These are phyloP conservation scores for Verticillium nonalfalfae DNA, from an alignment of 2,329 filamentous ascomycete species.

Conservation along the genomic window DNA sequence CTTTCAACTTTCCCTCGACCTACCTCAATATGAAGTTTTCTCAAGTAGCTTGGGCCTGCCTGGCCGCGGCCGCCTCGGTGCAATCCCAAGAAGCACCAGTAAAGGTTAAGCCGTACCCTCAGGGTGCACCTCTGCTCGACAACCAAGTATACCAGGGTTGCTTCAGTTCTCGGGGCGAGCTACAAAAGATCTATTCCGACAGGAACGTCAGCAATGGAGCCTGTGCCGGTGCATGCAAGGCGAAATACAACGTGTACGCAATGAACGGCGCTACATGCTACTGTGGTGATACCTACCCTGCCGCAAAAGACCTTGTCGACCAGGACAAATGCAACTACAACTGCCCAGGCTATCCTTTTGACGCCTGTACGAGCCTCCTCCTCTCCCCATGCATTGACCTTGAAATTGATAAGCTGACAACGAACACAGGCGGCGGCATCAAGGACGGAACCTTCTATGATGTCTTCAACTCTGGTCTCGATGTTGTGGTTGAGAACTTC, in stretches of 20 bases:
- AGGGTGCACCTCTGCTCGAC: slow-evolving; percentile 23
- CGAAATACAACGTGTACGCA: slow-evolving; percentile 46
- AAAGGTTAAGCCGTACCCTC: too few species aligned
- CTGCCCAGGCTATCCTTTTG: slow-evolving; percentile 56
- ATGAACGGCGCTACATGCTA: slow-evolving; percentile 60
- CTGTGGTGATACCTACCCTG: slow-evolving; percentile 65
- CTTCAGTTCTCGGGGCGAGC: slow-evolving; percentile 35
- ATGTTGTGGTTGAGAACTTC: slow-evolving; percentile 29
- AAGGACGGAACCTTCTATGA: slow-evolving; percentile 25
- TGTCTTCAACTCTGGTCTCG: slow-evolving; percentile 44
- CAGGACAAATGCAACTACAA: slow-evolving; percentile 55
- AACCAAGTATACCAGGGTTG: slow-evolving; percentile 43
- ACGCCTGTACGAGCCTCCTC: slow-evolving; percentile 55
- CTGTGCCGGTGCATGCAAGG: neutral
- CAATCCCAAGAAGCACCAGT: slow-evolving; percentile 6
- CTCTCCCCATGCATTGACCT: neutral
- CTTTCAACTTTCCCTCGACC: too few species aligned
- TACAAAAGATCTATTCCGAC: slow-evolving; percentile 17
- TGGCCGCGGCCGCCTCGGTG: slow-evolving; percentile 7
- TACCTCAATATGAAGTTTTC: slow-evolving; percentile 7
- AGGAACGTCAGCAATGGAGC: neutral
- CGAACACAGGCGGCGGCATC: slow-evolving; percentile 24
- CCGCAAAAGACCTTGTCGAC: slow-evolving; percentile 40
- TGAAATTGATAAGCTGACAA: slow-evolving; percentile 3
- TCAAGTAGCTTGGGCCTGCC: slow-evolving; percentile 6